phyloP scores from a whole-genome alignment of 2,329 filamentous ascomycete species.

The Calonectria ilicicola region DNA sequence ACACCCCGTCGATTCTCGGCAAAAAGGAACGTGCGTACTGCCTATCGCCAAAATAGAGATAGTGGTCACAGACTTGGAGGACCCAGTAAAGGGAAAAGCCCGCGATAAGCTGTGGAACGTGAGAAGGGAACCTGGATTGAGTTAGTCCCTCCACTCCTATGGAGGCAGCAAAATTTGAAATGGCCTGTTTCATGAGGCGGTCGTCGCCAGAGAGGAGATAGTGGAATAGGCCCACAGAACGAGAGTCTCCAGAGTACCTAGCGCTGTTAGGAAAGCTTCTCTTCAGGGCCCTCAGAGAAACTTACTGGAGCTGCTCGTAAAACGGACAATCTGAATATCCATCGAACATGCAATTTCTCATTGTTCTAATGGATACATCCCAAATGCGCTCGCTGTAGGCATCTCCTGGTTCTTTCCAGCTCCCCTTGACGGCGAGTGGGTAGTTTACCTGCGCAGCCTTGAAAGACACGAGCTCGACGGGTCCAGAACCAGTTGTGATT shows the following conservation, averaged over 20 bases:
- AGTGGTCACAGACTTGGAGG: conserved; percentile 50
- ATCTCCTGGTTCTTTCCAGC: conserved; percentile 12
- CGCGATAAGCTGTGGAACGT: conserved; percentile 51
- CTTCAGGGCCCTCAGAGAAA: conserved; percentile 33
- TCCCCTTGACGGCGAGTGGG: conserved; percentile 22
- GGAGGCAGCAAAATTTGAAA: conserved; percentile 42
- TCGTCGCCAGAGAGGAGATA: conserved; percentile 47
- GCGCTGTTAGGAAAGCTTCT: background rate
- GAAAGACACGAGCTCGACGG: conserved; percentile 14
- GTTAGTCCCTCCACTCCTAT: conserved; percentile 45
- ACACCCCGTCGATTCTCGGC: conserved; percentile 47
- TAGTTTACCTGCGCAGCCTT: conserved; percentile 23
- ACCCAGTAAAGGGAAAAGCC: conserved; percentile 54
- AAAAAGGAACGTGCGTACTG: conserved; percentile 45
- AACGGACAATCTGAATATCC: conserved; percentile 50
- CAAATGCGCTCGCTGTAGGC: conserved; percentile 33
- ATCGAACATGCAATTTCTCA: conserved; percentile 45
- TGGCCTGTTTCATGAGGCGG: conserved; percentile 46
- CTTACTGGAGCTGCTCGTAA: conserved; percentile 50
- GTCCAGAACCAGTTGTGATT: conserved; percentile 18
- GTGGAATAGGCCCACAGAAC: conserved; percentile 44
- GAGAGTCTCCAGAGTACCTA: conserved; percentile 29
- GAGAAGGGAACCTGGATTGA: conserved; percentile 50
- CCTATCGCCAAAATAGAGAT: conserved; percentile 49
- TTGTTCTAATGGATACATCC: conserved; percentile 37